Evolutionary conservation across 139 green algal genomes (phyloP).

Genomic region (Diplosphaera chodatii): DNA sequence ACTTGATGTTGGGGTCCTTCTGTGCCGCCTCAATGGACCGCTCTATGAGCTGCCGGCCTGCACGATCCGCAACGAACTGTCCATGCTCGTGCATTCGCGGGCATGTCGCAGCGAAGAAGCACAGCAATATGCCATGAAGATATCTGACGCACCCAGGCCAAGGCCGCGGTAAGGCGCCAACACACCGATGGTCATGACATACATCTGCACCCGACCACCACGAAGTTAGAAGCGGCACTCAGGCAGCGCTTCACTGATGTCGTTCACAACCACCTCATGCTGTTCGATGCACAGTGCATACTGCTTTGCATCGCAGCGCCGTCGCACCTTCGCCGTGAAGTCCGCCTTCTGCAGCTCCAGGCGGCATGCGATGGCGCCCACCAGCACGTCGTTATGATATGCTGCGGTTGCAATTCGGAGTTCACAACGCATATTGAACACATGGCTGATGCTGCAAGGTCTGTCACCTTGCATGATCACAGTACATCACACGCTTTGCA

Average conservation of each 20-base stretch:
- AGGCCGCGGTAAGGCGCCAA: conserved; percentile 74
- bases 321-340: conserved; percentile 17
- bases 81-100: no score
- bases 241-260: neutral
- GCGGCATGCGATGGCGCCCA: conserved; percentile 66
- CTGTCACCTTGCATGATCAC: no score
- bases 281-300: no score
- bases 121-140: conserved; percentile 3
- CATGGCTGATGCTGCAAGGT: no score
- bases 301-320: no score
- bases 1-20: conserved; percentile 45
- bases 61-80: conserved; percentile 3
- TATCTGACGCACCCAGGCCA: conserved; percentile 46
- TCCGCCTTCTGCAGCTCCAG: conserved; percentile 45
- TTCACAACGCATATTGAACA: neutral
- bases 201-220: conserved; percentile 34
- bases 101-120: no score
- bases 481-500: no score
- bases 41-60: conserved; percentile 44
- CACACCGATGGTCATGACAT: conserved; percentile 86
- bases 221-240: neutral
- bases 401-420: no score
- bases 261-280: no score
- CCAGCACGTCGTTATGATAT: conserved; percentile 38
- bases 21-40: conserved; percentile 24